phyloP scores from a whole-genome alignment of 495 filamentous ascomycete genomes.

The Penicillium angulare region DNA sequence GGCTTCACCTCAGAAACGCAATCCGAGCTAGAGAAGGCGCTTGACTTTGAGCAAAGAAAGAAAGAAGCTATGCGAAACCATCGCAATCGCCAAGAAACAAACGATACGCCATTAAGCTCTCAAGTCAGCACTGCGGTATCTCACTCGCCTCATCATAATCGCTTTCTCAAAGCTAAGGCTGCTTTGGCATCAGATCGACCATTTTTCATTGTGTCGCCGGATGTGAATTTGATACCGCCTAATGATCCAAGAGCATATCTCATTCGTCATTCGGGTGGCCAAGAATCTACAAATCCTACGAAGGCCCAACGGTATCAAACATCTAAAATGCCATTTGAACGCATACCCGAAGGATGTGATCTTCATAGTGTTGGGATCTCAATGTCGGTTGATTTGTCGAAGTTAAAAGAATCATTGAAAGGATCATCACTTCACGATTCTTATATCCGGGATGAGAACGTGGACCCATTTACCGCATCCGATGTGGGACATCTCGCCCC shows the following conservation, averaged over 20 bases:
- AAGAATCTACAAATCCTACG: slow-evolving; percentile 9
- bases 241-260: slow-evolving; percentile 41
- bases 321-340: slow-evolving; percentile 36
- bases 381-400: slow-evolving; percentile 5
- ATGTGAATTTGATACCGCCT: slow-evolving; percentile 7
- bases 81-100: slow-evolving; percentile 18
- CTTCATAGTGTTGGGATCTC: slow-evolving; percentile 25
- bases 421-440: neutral
- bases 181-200: slow-evolving; percentile 21
- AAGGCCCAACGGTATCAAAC: slow-evolving; percentile 25
- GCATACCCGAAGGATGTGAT: slow-evolving; percentile 29
- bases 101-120: neutral
- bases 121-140: slow-evolving; percentile 1
- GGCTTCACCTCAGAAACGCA: slow-evolving; percentile 11
- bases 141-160: slow-evolving; percentile 35
- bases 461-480: slow-evolving; percentile 1
- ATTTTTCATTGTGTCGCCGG: neutral
- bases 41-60: slow-evolving; percentile 46
- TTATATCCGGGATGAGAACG: neutral
- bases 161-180: slow-evolving; percentile 40
- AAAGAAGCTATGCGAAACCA: slow-evolving; percentile 32
- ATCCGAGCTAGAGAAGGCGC: slow-evolving; percentile 32
- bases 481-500: slow-evolving; percentile 3
- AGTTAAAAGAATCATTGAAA: neutral
- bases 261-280: slow-evolving; percentile 22